These are phyloP conservation scores for Verticillium klebahnii DNA, from an alignment of 2,329 filamentous ascomycete genomes.

Conservation along the genomic window DNA sequence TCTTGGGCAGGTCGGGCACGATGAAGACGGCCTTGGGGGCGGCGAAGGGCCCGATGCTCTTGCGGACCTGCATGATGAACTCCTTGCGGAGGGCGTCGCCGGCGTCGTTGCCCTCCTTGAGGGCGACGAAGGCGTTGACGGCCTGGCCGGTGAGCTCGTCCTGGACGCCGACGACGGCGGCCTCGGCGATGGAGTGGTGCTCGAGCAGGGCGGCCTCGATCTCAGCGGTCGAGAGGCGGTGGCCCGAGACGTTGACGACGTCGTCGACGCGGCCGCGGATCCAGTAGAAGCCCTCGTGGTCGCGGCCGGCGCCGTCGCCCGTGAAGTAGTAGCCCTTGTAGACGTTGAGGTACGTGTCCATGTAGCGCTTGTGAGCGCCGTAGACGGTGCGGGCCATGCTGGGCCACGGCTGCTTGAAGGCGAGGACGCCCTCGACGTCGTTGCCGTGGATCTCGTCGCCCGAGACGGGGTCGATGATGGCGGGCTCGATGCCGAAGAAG, in stretches of 20 bases:
- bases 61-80: slow-evolving; percentile 88
- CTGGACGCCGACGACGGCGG: slow-evolving; percentile 86
- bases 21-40: slow-evolving; percentile 91
- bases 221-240: slow-evolving; percentile 93
- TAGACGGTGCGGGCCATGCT: slow-evolving; percentile 98
- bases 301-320: slow-evolving; percentile 88
- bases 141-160: slow-evolving; percentile 97
- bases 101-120: slow-evolving; percentile 78
- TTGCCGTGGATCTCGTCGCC: slow-evolving; percentile 92
- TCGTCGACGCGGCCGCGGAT: slow-evolving; percentile 98
- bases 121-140: slow-evolving; percentile 91
- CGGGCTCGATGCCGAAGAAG: slow-evolving; percentile 97
- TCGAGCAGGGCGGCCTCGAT: slow-evolving; percentile 97
- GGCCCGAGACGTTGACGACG: slow-evolving; percentile 95
- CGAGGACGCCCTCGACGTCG: slow-evolving; percentile 93
- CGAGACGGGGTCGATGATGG: slow-evolving; percentile 93
- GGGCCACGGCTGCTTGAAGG: slow-evolving; percentile 97
- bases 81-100: slow-evolving; percentile 86
- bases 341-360: slow-evolving; percentile 97
- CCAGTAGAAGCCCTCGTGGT: slow-evolving; percentile 99
- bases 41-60: slow-evolving; percentile 95
- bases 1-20: slow-evolving; percentile 94
- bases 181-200: slow-evolving; percentile 84
- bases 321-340: slow-evolving; percentile 96
- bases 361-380: slow-evolving; percentile 96